These are phyloP conservation scores for Fraxinus albicans DNA, from an alignment of 305 asterid species.

Conservation along the genomic window DNA sequence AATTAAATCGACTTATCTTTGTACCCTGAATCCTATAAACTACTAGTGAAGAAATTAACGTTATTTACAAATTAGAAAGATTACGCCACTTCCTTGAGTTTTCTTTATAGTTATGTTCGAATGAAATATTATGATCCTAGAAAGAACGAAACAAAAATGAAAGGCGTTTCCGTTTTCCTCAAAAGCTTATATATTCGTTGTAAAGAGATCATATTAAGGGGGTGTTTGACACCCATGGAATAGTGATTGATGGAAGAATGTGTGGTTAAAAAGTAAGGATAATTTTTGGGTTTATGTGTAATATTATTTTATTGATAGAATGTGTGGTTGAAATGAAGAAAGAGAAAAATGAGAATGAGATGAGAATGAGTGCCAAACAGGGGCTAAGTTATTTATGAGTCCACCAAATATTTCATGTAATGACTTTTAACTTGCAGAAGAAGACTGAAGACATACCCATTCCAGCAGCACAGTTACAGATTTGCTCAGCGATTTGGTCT, in stretches of 20 bases:
- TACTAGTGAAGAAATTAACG: neutral
- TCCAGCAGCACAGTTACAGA: constrained; percentile 68
- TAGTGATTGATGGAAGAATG: no score
- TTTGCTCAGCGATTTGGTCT: constrained; percentile 69
- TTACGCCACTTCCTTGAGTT: neutral
- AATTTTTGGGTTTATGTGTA: no score
- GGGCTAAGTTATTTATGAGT: neutral
- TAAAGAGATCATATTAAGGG: neutral
- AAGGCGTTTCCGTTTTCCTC: neutral
- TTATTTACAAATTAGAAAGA: neutral
- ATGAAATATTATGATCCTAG: neutral
- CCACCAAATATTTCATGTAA: neutral
- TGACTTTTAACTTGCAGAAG: neutral
- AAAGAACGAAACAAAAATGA: neutral
- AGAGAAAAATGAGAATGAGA: no score
- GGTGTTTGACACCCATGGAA: no score
- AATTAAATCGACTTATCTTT: neutral
- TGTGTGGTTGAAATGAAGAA: no score
- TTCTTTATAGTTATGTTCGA: neutral
- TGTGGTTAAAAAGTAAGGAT: no score
- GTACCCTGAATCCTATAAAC: neutral
- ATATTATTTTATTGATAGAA: no score
- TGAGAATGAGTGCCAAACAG: no score
- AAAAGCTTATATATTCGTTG: neutral
- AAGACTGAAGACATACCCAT: constrained; percentile 53